Evolutionary conservation across 2,329 filamentous ascomycete genomes (phyloP), one percentile per base, ranked within the genome.

Genomic region (Ophiocordyceps camponoti-rufipedis): DNA sequence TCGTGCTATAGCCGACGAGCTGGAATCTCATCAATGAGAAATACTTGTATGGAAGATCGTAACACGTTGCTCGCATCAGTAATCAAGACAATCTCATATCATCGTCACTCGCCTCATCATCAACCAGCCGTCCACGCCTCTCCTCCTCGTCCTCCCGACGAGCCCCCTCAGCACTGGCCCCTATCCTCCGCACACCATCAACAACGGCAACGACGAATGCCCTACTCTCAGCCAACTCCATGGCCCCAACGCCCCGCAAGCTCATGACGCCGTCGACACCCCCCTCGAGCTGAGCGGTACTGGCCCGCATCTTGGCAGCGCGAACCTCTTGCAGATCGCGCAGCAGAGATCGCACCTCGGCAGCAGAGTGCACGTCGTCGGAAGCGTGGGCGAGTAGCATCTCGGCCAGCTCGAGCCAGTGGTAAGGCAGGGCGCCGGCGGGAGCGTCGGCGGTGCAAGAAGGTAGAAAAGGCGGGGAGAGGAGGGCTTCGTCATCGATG

Each of bases 321-420:
- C 91, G 71, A 44, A 91, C 85, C 64, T 96, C 89, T 45, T 88
- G 72, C 51, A 96, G 61, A 56, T 94, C 88, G 45, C 88, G 70
- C 49, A 95, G 60, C 48, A 94, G 59, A 28, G 82, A 74, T 7
- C 88, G 70, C 8, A 93, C 80, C 52, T 80, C 76, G 52, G 87
- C 80, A 2, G 84, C 72, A 0, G 82, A 75, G 54, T 56, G 72
- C 44, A 96, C 74, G 59, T 95, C 88, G 60, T 95, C 88, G 28
- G 76, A 72, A 4, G 88, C 88, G 46, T 85, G 82, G 42, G 88
- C 82, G 2, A 98, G 74, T 42, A 98, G 68, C 58, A 93, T 78
- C 62, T 94, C 87, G 16, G 83, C 81, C 9, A 96, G 66, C 63
- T 96, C 91, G 40, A 94, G 74, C 88, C 89, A 98, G 66, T 96